A percentile compares a stretch with the other conserved stretches of the same genome.
These are phyloP conservation scores for Lachnellula occidentalis DNA, from an alignment of 2,329 filamentous ascomycete genomes.

Conservation along the genomic window DNA sequence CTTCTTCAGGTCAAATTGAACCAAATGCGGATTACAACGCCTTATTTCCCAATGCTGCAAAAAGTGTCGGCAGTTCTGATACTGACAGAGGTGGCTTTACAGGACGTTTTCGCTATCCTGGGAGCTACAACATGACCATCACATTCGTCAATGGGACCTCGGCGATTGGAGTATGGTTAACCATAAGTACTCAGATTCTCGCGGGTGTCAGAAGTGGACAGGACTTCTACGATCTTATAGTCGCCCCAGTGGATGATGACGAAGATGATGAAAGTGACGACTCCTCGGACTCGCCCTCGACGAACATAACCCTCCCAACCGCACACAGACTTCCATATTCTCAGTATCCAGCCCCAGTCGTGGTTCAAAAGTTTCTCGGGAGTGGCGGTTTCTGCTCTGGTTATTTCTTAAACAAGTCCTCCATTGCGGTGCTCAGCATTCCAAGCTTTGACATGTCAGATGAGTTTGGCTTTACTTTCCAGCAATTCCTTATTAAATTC, in stretches of 20 bases:
- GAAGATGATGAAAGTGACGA: background rate
- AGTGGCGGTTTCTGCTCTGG: background rate
- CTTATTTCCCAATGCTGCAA: background rate
- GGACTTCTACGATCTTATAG: background rate
- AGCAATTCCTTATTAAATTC: background rate
- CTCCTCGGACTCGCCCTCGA: background rate
- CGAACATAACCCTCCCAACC: background rate
- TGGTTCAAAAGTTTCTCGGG: background rate
- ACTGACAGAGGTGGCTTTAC: background rate
- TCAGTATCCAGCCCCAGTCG: background rate
- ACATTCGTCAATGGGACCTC: background rate
- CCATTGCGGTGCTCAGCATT: background rate
- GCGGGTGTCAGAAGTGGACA: background rate
- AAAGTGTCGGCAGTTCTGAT: background rate
- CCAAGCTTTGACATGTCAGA: background rate
- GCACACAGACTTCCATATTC: background rate
- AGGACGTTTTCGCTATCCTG: background rate
- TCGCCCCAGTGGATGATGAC: background rate
- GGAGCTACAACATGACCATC: background rate
- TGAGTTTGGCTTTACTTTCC: background rate
- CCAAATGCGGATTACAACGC: slow-evolving; percentile 2
- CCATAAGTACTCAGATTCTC: background rate
- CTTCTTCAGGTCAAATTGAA: background rate
- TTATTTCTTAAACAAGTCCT: background rate
- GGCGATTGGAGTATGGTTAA: background rate